Evolutionary conservation across 1,284 basidiomycete genomes (phyloP).

Genomic region (Stereum hirsutum): DNA sequence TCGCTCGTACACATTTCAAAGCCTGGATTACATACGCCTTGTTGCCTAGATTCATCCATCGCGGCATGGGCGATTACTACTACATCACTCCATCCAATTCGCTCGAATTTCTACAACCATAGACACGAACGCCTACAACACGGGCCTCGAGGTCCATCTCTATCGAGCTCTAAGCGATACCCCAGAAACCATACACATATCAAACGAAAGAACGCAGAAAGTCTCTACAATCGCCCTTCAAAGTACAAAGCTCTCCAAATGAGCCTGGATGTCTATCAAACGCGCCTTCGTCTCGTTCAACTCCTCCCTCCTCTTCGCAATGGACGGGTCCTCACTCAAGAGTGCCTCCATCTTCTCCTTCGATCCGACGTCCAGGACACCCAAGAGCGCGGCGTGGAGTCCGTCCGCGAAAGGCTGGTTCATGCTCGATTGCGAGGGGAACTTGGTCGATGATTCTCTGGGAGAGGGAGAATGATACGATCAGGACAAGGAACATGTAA

Average conservation of each 20-base stretch:
- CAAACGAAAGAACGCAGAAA: too few relatives aligned
- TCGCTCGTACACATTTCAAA: too few relatives aligned
- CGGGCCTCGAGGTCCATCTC: too few relatives aligned
- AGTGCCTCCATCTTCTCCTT: background rate
- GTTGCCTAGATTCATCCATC: too few relatives aligned
- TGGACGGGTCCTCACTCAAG: background rate
- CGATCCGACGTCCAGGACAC: background rate
- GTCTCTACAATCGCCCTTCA: too few relatives aligned
- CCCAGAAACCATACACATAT: too few relatives aligned
- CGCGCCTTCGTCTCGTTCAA: background rate
- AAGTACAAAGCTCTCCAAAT: background rate
- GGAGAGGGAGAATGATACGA: background rate
- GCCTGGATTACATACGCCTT: too few relatives aligned
- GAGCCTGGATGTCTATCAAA: background rate
- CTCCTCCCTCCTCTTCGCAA: background rate
- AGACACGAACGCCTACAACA: too few relatives aligned
- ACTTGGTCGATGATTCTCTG: background rate
- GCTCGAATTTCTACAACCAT: too few relatives aligned
- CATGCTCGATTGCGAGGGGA: background rate
- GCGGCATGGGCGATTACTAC: too few relatives aligned
- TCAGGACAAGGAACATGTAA: background rate
- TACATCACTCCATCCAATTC: too few relatives aligned
- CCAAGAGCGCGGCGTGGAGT: background rate
- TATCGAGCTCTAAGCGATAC: too few relatives aligned
- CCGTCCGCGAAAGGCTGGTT: background rate